phyloP scores from a whole-genome alignment of 257 asterid genomes.

The Rhazya stricta region DNA sequence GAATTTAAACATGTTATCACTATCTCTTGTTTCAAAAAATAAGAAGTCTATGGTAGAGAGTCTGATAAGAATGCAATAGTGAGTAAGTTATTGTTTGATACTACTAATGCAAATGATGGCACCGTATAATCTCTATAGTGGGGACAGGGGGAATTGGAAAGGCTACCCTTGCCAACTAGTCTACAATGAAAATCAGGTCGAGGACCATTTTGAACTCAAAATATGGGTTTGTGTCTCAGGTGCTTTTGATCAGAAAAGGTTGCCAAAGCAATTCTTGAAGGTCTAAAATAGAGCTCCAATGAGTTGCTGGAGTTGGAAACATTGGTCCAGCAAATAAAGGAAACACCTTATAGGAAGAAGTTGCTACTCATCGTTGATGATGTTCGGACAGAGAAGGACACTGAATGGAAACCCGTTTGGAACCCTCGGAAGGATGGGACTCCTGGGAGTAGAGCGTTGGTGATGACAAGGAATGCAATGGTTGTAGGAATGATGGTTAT shows the following conservation, averaged over 20 bases:
- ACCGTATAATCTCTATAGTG: background rate
- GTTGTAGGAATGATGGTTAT: slow-evolving; percentile 11
- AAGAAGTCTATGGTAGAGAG: background rate
- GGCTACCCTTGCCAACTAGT: slow-evolving; percentile 18
- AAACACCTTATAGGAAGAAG: slow-evolving; percentile 6
- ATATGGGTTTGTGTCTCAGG: slow-evolving; percentile 18
- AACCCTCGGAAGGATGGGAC: slow-evolving; percentile 12
- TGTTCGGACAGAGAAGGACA: slow-evolving; percentile 20
- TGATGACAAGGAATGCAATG: slow-evolving; percentile 19
- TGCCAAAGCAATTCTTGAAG: slow-evolving; percentile 4
- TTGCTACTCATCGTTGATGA: slow-evolving; percentile 21
- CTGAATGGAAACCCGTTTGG: slow-evolving; percentile 12
- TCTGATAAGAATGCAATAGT: background rate
- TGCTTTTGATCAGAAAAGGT: slow-evolving; percentile 12
- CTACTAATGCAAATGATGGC: background rate
- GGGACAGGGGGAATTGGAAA: slow-evolving; percentile 32
- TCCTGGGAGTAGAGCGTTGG: slow-evolving; percentile 19
- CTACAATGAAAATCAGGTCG: slow-evolving; percentile 17
- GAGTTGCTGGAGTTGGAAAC: slow-evolving; percentile 3
- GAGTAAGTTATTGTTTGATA: background rate
- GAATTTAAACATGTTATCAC: too few species aligned
- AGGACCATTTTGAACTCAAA: slow-evolving; percentile 6
- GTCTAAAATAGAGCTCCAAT: background rate
- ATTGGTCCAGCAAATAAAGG: background rate
- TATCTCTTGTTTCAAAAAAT: background rate